Evolutionary conservation across 2,329 filamentous ascomycete species (phyloP).

Genomic region (Ophiostoma sp.): DNA sequence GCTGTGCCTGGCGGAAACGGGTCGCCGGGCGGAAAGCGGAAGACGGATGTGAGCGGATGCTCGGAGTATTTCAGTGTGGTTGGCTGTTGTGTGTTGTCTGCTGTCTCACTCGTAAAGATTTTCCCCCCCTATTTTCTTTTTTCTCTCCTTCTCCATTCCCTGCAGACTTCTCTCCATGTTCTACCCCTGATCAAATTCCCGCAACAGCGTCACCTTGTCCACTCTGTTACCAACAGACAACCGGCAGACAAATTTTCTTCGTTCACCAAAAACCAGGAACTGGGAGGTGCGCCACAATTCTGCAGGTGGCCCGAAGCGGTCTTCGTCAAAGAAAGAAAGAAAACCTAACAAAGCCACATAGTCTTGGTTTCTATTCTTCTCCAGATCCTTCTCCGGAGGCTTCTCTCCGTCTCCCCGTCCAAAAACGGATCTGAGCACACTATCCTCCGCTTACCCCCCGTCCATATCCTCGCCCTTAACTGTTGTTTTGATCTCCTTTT

Average conservation of each 20-base stretch:
- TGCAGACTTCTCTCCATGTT: background rate
- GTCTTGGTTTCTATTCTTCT: background rate
- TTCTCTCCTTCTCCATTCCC: background rate
- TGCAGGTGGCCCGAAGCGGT: slow-evolving; percentile 1
- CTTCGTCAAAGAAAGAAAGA: background rate
- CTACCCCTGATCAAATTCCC: background rate
- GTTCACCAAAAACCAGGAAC: background rate
- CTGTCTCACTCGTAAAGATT: background rate
- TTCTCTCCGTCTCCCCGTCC: background rate
- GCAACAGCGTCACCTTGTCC: background rate
- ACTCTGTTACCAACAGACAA: background rate
- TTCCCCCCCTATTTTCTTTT: background rate
- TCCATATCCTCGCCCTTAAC: too few species aligned
- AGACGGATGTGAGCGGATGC: background rate
- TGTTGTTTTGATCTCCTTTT: background rate
- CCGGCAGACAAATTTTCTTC: background rate
- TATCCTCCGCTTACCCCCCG: background rate
- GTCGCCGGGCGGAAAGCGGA: background rate
- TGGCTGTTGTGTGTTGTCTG: too few species aligned
- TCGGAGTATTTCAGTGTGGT: background rate
- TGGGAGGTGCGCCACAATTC: background rate
- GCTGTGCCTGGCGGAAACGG: background rate
- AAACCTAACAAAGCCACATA: background rate
- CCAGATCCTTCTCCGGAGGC: background rate
- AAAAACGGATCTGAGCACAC: background rate